Conservation (phyloP, 805 yeast genomes). For the Barnettozyma sp. region DNA sequence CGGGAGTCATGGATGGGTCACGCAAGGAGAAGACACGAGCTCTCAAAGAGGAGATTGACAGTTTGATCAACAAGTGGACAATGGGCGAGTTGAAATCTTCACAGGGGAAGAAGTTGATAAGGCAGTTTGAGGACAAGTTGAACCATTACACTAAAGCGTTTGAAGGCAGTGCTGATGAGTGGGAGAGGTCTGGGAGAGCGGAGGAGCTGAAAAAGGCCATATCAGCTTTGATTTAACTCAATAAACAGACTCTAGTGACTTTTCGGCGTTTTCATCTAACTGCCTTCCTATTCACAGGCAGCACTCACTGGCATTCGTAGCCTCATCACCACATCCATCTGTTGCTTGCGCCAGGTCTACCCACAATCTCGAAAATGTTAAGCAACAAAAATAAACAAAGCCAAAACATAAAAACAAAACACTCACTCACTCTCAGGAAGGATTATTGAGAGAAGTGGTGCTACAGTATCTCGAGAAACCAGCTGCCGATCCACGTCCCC, state of each 20-base stretch:
- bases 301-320: no score
- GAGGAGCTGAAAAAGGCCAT: constrained; percentile 16
- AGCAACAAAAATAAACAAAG: no score
- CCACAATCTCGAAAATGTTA: no score
- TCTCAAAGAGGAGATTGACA: constrained; percentile 19
- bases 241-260: no score
- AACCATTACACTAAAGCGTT: constrained; percentile 15
- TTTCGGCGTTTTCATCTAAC: constrained; percentile 3
- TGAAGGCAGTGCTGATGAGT: constrained; percentile 1
- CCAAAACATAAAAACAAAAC: no score
- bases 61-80: constrained; percentile 18
- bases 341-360: no score
- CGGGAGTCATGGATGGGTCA: constrained; percentile 10
- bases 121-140: constrained; percentile 14
- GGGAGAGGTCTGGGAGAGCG: constrained; percentile 8
- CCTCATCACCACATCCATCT: no score
- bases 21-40: constrained; percentile 4
- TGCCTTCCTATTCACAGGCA: no score
- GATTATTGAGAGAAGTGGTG: no score
- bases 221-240: constrained; percentile 7
- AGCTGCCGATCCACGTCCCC: no score
- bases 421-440: no score
- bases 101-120: constrained; percentile 14
- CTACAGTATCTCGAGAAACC: no score
- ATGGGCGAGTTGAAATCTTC: constrained; percentile 14